A percentile compares a stretch with the other conserved stretches of the same genome.
phyloP scores from a whole-genome alignment of 176 grass and related monocot species.

The Oryza coarctata region DNA sequence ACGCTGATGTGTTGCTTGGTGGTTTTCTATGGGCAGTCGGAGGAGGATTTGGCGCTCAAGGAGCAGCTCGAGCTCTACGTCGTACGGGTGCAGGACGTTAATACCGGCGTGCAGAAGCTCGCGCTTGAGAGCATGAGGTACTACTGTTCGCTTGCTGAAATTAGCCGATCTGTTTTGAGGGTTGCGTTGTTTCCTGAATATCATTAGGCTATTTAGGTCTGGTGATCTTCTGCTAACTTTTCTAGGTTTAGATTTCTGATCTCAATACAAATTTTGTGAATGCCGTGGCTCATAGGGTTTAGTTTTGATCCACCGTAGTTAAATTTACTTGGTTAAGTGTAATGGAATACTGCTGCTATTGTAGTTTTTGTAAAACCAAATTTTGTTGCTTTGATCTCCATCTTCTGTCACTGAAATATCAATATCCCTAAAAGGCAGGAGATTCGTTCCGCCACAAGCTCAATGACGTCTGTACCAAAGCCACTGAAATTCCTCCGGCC shows the following conservation, averaged over 20 bases:
- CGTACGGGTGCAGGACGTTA: conserved; percentile 63
- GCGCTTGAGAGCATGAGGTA: conserved; percentile 99
- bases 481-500: conserved; percentile 91
- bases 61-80: conserved; percentile 96
- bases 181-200: background rate
- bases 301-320: background rate
- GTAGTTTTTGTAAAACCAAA: background rate
- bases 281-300: background rate
- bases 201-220: background rate
- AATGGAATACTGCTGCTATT: background rate
- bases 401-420: background rate
- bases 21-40: conserved; percentile 54
- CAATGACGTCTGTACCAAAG: conserved; percentile 96
- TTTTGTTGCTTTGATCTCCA: background rate
- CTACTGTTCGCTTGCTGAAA: background rate
- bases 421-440: conserved; percentile 51
- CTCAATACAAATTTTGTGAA: background rate
- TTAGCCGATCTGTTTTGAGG: background rate
- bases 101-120: conserved; percentile 87
- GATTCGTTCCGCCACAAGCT: conserved; percentile 89
- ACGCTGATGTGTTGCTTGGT: background rate
- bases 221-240: background rate
- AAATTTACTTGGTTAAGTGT: background rate
- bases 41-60: conserved; percentile 93
- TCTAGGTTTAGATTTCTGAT: background rate